Evolutionary conservation across 2,329 filamentous ascomycete genomes (phyloP).

Genomic region (Penicillium frequentans): DNA sequence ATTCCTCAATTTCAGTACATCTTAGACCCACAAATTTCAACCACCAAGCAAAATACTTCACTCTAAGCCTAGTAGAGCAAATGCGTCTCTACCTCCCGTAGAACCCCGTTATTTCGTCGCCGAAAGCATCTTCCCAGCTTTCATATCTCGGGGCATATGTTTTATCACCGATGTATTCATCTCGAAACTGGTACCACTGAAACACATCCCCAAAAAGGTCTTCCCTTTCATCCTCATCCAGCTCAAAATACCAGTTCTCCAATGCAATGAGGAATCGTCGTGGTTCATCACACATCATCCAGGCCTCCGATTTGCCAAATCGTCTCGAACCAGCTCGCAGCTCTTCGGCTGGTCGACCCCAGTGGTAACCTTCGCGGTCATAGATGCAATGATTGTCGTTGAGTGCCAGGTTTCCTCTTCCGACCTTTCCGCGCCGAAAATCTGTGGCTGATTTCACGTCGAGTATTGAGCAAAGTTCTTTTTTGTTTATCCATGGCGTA

Average conservation of each 20-base stretch:
- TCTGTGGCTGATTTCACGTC: background rate
- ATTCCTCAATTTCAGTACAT: no score
- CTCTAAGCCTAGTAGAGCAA: no score
- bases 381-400: background rate
- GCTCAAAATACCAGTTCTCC: constrained; percentile 1
- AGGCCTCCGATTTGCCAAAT: background rate
- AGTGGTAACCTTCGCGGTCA: background rate
- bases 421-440: background rate
- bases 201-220: background rate
- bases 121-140: background rate
- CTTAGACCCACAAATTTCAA: no score
- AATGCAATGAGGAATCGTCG: background rate
- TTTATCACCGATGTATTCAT: background rate
- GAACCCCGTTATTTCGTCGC: background rate
- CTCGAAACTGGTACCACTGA: background rate
- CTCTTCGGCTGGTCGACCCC: background rate
- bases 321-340: background rate
- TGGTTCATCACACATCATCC: background rate
- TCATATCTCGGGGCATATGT: background rate
- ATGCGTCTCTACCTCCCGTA: no score
- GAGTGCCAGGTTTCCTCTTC: background rate
- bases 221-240: background rate
- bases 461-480: background rate
- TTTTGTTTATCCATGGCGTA: background rate
- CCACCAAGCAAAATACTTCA: no score